These are phyloP conservation scores for Rhodosporidiobolus sp. DNA, from an alignment of 768 basidiomycete species.

Conservation along the genomic window DNA sequence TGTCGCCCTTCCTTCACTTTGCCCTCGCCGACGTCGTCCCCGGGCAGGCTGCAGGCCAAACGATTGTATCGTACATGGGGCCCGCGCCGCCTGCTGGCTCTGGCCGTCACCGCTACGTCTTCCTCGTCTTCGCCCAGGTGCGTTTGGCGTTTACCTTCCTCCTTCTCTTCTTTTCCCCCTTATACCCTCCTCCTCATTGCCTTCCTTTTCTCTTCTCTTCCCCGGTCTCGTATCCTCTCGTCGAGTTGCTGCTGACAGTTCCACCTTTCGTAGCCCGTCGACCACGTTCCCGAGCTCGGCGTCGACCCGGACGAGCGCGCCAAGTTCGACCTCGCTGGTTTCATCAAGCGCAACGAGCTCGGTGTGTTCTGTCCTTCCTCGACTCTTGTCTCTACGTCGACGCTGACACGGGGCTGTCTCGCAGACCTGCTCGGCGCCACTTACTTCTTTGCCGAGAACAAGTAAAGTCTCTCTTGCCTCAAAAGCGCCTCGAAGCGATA, in stretches of 20 bases:
- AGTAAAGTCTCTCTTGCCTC: neutral
- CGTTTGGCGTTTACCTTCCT: no score
- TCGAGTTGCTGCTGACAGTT: no score
- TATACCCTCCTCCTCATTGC: no score
- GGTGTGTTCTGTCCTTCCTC: neutral
- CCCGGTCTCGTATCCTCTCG: no score
- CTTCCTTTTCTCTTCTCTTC: no score
- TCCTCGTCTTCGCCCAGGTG: neutral
- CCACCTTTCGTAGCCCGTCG: no score
- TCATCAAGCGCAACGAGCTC: conserved; percentile 11
- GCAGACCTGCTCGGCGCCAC: conserved; percentile 19
- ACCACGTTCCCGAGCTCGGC: conserved; percentile 1
- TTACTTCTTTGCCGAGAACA: conserved; percentile 17
- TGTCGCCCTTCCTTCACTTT: conserved; percentile 7
- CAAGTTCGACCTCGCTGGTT: neutral
- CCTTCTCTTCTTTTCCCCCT: no score
- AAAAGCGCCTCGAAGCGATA: no score
- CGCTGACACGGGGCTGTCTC: neutral
- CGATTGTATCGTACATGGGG: neutral
- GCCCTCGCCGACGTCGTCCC: conserved; percentile 12
- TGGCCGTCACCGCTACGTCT: conserved; percentile 17
- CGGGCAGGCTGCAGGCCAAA: neutral
- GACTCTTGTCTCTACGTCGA: neutral
- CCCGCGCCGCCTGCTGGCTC: neutral
- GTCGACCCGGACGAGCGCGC: conserved; percentile 4